Base-by-base conservation (phyloP, 2,329 filamentous ascomycete species). In the Aspergillus intermedius region DNA sequence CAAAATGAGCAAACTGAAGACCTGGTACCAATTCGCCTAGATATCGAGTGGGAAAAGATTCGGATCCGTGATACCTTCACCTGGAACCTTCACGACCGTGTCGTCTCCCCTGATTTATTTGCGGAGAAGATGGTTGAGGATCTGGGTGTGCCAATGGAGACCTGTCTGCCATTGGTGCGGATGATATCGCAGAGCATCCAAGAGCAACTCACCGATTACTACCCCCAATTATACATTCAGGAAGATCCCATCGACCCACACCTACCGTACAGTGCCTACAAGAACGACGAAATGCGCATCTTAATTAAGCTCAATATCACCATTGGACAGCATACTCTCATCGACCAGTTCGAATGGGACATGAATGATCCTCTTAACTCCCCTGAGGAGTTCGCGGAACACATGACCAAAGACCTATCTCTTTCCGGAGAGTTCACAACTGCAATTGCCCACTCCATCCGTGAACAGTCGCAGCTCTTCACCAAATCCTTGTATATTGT, bases 271-370 rank as follows among this genome's bases (percentile, higher is more conserved):
- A 84, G 80, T 35, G 91, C 93, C 5, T 95, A 96, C 75, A 97
- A 97, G 71, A 95, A 98, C 64, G 93, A 98, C 65, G 93, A 98
- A 73, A 96, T 98, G 91, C 86, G 93, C 45, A 87, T 98, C 58
- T 74, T 95, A 40, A 83, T 98, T 70, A 97, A 96, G 70, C 78
- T 98, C 45, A 96, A 97, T 70, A 95, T 98, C 62, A 97, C 93
- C 5, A 96, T 98, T 63, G 93, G 91, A 37, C 86, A 88, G 54
- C 88, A 95, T 63, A 97, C 91, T 0, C 77, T 98, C 22, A 86
- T 96, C 32, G 93, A 98, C 62, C 93, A 97, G 66, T 97, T 98
- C 53, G 93, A 98, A 70, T 98, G 93, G 93, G 93, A 98, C 60
- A 90, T 97, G 65, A 97, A 97, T 70, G 94, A 95, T 66, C 87